Evolutionary conservation across 1,284 basidiomycete species (phyloP).

Genomic region (Schizophyllum commune): DNA sequence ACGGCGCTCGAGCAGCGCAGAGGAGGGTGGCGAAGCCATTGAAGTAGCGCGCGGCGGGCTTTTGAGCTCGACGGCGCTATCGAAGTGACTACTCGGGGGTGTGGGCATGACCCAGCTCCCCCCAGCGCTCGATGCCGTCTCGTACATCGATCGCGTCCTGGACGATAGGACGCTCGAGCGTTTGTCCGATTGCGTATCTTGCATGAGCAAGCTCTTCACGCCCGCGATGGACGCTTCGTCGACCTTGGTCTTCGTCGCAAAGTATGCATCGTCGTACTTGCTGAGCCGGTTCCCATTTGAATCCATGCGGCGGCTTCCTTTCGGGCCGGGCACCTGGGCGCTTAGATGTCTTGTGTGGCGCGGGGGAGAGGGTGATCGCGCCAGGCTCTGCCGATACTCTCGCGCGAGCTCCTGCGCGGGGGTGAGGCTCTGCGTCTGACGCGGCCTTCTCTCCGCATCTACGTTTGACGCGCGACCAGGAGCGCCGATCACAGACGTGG

Average conservation of each 20-base stretch:
- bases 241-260: neutral
- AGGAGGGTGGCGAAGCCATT: neutral
- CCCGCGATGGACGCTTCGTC: neutral
- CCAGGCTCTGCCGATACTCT: neutral
- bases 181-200: neutral
- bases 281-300: neutral
- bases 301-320: neutral
- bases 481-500: neutral
- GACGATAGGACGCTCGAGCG: neutral
- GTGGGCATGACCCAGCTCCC: neutral
- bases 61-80: neutral
- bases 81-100: neutral
- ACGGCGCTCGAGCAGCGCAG: neutral
- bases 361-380: neutral
- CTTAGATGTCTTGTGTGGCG: neutral
- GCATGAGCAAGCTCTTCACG: neutral
- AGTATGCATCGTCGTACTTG: neutral
- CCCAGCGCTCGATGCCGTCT: neutral
- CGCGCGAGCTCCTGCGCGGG: neutral
- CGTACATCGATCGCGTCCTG: neutral
- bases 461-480: neutral
- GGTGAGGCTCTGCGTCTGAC: neutral
- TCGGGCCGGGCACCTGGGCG: neutral
- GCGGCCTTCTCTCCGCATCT: neutral
- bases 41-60: neutral